Evolutionary conservation across 305 asterid genomes (phyloP), one percentile per base, ranked within the genome.

Genomic region (Fraxinus baroniana): DNA sequence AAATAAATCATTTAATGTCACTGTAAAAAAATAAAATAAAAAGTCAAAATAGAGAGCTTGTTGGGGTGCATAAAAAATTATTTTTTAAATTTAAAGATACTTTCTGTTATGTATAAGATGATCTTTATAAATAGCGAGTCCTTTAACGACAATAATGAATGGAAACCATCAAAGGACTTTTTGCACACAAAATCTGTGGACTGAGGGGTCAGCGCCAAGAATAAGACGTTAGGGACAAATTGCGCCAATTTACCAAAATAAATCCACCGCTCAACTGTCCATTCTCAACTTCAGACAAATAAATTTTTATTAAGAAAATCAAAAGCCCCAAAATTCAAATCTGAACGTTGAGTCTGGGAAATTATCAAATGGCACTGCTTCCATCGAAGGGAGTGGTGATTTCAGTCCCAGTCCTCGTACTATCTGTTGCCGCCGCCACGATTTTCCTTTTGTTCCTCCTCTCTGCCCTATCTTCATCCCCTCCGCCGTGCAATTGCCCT

Each of bases 341-440:
- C 57, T 46, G 57, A 3, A 4, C 5, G n/a, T 44, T 44, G 55
- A 44, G 55, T 46, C 57, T 13, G 18, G 57, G 57, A 13, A 46
- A 46, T 46, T 80, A 32, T 83, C 55, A 68, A 82, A 90, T 90
- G 94, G 92, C 94, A 80, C 83, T 81, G 82, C 85, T 87, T 86
- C 86, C 94, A 0, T 87, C 95, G n/a, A 94, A 91, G 88, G 94
- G 94, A 80, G 94, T 93, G 86, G 91, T 91, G 89, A 84, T 93
- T 79, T 88, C 97, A 32, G 88, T 94, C 75, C 97, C 94, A 13
- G 84, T 91, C 12, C 91, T 95, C 1, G 85, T 92, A 37, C 89
- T 95, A 17, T 83, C 94, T 9, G 92, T 79, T 6, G 79, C 90
- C 73, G 89, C 89, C 36, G 91, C 93, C 7, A 85, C 93, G 7